Evolutionary conservation across 345 rosid species (phyloP).

Genomic region (Gossypium thurberi): DNA sequence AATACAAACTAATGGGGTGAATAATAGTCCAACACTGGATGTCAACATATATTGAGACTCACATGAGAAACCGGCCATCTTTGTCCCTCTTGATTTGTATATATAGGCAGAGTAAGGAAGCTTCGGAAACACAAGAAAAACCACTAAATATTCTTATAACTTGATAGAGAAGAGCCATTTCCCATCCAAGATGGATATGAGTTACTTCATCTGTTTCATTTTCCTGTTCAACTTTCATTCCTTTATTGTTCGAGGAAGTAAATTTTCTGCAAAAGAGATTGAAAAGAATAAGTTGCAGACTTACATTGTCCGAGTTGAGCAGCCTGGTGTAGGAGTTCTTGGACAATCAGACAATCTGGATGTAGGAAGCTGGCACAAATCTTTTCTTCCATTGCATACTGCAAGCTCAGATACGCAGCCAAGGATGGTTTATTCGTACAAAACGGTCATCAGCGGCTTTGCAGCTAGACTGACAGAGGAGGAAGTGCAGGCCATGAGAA

Average conservation of each 20-base stretch:
- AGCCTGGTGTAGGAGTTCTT: constrained; percentile 17
- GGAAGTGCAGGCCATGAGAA: constrained; percentile 28
- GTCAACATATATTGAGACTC: not conserved
- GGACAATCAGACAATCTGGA: constrained; percentile 15
- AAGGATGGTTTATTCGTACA: constrained; percentile 26
- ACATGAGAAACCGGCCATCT: not conserved
- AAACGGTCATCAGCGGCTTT: constrained; percentile 28
- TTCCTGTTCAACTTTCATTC: not conserved
- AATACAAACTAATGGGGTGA: not conserved
- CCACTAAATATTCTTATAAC: no score
- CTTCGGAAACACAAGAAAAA: no score
- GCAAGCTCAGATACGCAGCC: constrained; percentile 8
- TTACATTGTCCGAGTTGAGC: constrained; percentile 35
- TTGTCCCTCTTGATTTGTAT: not conserved
- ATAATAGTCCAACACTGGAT: not conserved
- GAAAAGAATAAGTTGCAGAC: constrained; percentile 17
- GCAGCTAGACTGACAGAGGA: constrained; percentile 33
- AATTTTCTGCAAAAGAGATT: not conserved
- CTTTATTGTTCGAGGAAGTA: not conserved
- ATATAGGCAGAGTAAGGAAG: not conserved
- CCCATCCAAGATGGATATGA: not conserved
- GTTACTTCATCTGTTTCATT: not conserved
- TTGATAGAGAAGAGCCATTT: not conserved
- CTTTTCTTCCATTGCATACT: constrained; percentile 28
- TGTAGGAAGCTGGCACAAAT: constrained; percentile 20